phyloP scores from a whole-genome alignment of 164 flowering plant genomes.

The Malania oleifera region DNA sequence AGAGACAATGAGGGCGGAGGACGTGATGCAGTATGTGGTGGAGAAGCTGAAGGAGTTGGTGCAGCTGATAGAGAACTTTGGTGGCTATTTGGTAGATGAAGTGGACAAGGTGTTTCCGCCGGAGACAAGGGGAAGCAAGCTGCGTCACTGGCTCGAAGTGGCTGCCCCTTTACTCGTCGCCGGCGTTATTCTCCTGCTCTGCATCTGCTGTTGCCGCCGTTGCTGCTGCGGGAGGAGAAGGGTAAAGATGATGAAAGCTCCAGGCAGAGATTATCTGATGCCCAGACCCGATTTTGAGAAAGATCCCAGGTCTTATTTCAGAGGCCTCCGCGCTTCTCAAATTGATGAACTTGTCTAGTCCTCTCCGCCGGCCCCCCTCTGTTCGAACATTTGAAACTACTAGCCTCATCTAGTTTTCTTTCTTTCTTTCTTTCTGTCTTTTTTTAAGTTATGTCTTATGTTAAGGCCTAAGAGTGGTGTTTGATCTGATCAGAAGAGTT shows the following conservation, averaged over 20 bases:
- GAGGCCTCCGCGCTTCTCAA: slow-evolving; percentile 14
- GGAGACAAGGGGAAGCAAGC: slow-evolving; percentile 22
- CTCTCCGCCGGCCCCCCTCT: no score
- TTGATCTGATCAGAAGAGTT: no score
- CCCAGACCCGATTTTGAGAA: slow-evolving; percentile 20
- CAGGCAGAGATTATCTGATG: slow-evolving; percentile 23
- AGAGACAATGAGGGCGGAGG: slow-evolving; percentile 13
- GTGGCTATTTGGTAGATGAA: background rate
- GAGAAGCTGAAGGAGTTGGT: slow-evolving; percentile 20
- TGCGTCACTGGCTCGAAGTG: slow-evolving; percentile 20
- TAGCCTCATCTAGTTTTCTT: no score
- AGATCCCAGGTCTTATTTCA: slow-evolving; percentile 18
- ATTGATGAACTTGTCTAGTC: no score
- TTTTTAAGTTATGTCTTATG: no score
- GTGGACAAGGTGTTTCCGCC: slow-evolving; percentile 26
- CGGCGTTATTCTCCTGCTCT: slow-evolving; percentile 7
- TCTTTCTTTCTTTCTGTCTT: no score
- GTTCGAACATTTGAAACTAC: no score
- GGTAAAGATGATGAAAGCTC: slow-evolving; percentile 33
- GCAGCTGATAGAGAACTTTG: slow-evolving; percentile 8
- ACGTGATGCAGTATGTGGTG: slow-evolving; percentile 10
- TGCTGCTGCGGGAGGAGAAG: slow-evolving; percentile 3
- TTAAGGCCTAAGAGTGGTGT: no score
- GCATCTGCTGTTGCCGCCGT: slow-evolving; percentile 4
- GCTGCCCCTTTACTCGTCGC: slow-evolving; percentile 15